Evolutionary conservation across 2,329 filamentous ascomycete species (phyloP).

Genomic region (Hypoxylon sp.): DNA sequence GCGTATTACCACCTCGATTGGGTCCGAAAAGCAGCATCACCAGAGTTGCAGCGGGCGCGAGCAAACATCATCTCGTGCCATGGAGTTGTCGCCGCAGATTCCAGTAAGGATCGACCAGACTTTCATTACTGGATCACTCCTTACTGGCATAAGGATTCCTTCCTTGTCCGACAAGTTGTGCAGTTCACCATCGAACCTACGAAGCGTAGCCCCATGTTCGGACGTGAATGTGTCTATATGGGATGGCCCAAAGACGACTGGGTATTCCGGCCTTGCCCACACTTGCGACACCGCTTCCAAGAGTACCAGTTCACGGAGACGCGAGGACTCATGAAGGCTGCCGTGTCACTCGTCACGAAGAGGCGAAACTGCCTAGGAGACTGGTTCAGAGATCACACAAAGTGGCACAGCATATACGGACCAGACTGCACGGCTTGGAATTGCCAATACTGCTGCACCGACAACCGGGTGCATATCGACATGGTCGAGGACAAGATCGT

Average conservation of each 20-base stretch:
- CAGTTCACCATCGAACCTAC: slow-evolving; percentile 24
- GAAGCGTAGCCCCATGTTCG: slow-evolving; percentile 11
- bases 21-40: slow-evolving; percentile 16
- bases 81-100: slow-evolving; percentile 24
- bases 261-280: slow-evolving; percentile 33
- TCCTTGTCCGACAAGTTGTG: slow-evolving; percentile 26
- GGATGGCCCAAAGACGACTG: slow-evolving; percentile 14
- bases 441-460: slow-evolving; percentile 27
- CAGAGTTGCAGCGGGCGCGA: slow-evolving; percentile 8
- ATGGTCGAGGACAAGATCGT: slow-evolving; percentile 33
- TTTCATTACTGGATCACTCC: slow-evolving; percentile 27
- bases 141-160: slow-evolving; percentile 24
- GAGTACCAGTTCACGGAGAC: slow-evolving; percentile 25
- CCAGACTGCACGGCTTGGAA: slow-evolving; percentile 11
- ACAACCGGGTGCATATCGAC: slow-evolving; percentile 21
- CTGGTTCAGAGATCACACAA: neutral
- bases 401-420: slow-evolving; percentile 27
- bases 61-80: slow-evolving; percentile 15
- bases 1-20: slow-evolving; percentile 40
- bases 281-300: slow-evolving; percentile 24
- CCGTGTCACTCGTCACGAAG: slow-evolving; percentile 20
- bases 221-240: slow-evolving; percentile 11
- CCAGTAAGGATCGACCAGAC: slow-evolving; percentile 15
- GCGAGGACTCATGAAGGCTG: slow-evolving; percentile 27
- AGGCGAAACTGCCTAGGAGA: neutral